Evolutionary conservation across 2,329 filamentous ascomycete genomes (phyloP), one percentile per base, ranked within the genome.

Genomic region (Penicillium brasilianum): DNA sequence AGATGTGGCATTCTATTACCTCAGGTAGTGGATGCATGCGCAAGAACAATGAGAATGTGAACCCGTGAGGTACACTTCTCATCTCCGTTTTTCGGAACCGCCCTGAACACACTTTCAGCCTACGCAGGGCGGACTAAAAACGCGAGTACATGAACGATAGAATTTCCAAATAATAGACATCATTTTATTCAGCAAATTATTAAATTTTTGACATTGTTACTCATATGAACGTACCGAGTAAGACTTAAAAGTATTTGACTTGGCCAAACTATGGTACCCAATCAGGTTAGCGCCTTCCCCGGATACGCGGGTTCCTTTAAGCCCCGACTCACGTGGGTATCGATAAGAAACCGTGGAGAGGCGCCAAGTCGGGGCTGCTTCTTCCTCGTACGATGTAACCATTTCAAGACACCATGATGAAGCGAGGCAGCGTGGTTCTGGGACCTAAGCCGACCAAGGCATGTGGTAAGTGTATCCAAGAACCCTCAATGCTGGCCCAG

Each of bases 41-140:
- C 83, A 77, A 85, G 71, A 85, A 72, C 66, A 77, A 61, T 66
- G 57, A 43, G 69, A 73, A 72, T 69, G 71, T 73, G 73, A 71
- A 67, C 67, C 68, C 41, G 4, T 32, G 62, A 66, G 71, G 69
- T 69, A 74, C 70, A 70, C 71, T 75, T 72, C 68, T 64, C 63
- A 69, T 73, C 73, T 80, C 76, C 77, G 74, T 82, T 82, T 83
- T 78, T 84, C 83, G 84, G 83, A 85, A 78, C 83, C 84, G 80
- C 78, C 74, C 71, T 73, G 69, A 54, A 69, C 13, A 46, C 53
- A 32, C 60, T 62, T 70, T 77, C 72, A 84, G 82, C 74, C 75
- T 76, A 82, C 76, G 80, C 78, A 77, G 76, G 77, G 76, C 78
- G 80, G 83, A 85, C 83, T 85, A 85, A 83, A 81, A 82, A 82